Evolutionary conservation across 148 eudicot species (phyloP).

Genomic region (Pharnaceum exiguum): DNA sequence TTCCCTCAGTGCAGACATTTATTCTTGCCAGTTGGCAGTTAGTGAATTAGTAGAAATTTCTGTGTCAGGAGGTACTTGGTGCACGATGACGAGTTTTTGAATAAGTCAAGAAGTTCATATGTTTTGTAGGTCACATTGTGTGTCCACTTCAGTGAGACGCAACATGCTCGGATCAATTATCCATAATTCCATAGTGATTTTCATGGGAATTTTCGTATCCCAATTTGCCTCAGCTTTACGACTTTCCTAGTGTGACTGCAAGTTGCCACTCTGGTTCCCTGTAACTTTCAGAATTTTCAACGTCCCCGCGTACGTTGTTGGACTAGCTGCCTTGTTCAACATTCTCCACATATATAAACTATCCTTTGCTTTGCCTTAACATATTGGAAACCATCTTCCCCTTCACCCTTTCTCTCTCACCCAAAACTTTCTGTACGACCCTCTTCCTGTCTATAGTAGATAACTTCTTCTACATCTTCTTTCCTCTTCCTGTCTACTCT

Average conservation of each 20-base stretch:
- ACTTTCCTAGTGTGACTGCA: neutral
- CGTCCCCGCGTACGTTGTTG: neutral
- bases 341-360: constrained; percentile 5
- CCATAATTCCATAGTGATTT: neutral
- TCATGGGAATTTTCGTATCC: neutral
- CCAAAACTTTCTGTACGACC: no score
- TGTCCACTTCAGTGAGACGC: no score
- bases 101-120: no score
- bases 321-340: constrained; percentile 20
- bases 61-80: no score
- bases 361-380: constrained; percentile 6
- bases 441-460: no score
- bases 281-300: neutral
- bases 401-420: constrained; percentile 3
- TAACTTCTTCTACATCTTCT: no score
- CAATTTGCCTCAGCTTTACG: neutral
- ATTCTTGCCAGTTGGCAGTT: no score
- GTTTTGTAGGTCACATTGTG: no score
- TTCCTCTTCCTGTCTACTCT: neutral
- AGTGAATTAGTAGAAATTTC: no score
- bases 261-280: neutral
- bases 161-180: no score
- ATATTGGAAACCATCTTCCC: neutral
- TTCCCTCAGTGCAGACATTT: no score
- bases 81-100: no score